Percentiles rank a stretch among this genome's conserved stretches.
Evolutionary conservation across 2,329 filamentous ascomycete species (phyloP).

Genomic region (Colletotrichum chrysophilum): DNA sequence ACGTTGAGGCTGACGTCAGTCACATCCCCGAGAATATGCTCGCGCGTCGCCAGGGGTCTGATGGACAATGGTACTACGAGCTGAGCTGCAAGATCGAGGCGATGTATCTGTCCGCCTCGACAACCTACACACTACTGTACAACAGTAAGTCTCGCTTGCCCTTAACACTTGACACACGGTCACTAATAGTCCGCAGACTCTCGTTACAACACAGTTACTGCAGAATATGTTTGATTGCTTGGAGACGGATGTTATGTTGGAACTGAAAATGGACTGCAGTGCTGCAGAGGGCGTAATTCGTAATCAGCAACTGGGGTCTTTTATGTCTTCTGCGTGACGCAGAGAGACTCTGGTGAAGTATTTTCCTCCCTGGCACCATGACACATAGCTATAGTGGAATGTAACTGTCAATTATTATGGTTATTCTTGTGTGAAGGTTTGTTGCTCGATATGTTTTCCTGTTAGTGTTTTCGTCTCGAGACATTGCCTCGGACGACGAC

Average conservation of each 20-base stretch:
- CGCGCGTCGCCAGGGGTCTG: slow-evolving; percentile 34
- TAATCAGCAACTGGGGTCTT: neutral
- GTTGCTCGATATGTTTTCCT: neutral
- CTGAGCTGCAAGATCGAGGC: slow-evolving; percentile 45
- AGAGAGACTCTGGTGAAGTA: neutral
- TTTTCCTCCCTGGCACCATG: neutral
- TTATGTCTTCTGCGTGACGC: fast-evolving
- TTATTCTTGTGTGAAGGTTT: neutral
- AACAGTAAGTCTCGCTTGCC: slow-evolving; percentile 36
- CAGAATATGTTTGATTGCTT: slow-evolving; percentile 44
- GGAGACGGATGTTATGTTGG: neutral
- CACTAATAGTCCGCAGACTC: slow-evolving; percentile 34
- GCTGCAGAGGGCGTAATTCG: neutral
- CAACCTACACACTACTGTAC: slow-evolving; percentile 47
- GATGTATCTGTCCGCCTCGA: slow-evolving; percentile 45
- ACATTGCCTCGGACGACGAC: neutral
- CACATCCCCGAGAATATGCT: slow-evolving; percentile 43
- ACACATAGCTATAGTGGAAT: neutral
- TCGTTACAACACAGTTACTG: slow-evolving; percentile 45
- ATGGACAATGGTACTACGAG: slow-evolving; percentile 45
- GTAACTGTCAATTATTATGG: neutral
- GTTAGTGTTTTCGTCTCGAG: neutral
- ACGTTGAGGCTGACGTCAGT: slow-evolving; percentile 44
- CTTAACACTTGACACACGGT: neutral
- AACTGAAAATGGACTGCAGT: neutral